A percentile compares a stretch with the other conserved stretches of the same genome.
These are phyloP conservation scores for Apiospora kogelbergensis DNA, from an alignment of 2,329 filamentous ascomycete species.

Conservation along the genomic window DNA sequence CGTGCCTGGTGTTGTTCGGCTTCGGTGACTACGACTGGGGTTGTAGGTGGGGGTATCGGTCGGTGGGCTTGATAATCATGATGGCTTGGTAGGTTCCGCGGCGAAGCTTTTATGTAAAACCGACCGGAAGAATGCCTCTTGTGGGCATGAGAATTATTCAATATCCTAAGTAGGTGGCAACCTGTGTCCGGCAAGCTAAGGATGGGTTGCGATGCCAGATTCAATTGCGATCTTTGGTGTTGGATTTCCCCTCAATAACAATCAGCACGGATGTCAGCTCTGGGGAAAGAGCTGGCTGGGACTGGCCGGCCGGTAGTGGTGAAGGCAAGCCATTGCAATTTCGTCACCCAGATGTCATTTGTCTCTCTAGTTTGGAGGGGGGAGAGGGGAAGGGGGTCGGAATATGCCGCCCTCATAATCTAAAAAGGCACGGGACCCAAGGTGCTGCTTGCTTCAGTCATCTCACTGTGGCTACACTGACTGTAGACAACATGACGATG, in stretches of 20 bases:
- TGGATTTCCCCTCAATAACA: background rate
- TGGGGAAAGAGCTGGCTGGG: background rate
- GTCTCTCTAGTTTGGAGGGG: background rate
- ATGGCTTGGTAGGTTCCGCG: background rate
- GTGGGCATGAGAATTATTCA: background rate
- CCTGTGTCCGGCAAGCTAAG: background rate
- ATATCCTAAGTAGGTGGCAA: background rate
- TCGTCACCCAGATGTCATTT: constrained; percentile 4
- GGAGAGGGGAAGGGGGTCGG: background rate
- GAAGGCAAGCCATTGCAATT: background rate
- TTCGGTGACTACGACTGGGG: constrained; percentile 5
- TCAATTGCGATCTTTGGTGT: constrained; percentile 4
- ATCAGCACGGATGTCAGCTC: constrained; percentile 1
- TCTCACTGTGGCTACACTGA: background rate
- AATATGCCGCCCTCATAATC: background rate
- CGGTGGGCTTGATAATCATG: constrained; percentile 3
- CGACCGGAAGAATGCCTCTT: background rate
- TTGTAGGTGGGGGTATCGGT: constrained; percentile 4
- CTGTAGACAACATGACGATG: background rate
- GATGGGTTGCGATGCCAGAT: background rate
- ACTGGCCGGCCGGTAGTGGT: background rate
- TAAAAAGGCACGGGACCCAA: background rate
- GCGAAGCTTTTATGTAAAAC: constrained; percentile 2
- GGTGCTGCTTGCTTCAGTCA: constrained; percentile 1
- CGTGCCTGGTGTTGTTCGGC: background rate